These are phyloP conservation scores for Scedosporium dehoogii DNA, from an alignment of 2,329 filamentous ascomycete genomes.

Conservation along the genomic window DNA sequence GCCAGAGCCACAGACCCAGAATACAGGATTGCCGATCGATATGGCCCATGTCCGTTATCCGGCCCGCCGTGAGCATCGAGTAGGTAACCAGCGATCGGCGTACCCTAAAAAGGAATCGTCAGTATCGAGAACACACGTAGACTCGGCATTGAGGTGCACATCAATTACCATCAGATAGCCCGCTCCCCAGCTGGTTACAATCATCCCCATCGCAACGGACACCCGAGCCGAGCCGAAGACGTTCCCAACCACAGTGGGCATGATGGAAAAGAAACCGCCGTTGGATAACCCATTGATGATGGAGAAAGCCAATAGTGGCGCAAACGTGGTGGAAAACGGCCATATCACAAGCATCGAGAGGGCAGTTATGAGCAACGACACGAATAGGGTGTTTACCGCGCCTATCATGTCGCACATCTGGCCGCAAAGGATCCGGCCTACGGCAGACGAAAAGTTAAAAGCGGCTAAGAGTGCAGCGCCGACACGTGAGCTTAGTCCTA, in stretches of 20 bases:
- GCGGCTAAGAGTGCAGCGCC: conserved; percentile 50
- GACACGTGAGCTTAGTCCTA: conserved; percentile 39
- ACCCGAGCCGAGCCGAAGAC: conserved; percentile 46
- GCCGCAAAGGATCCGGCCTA: conserved; percentile 46
- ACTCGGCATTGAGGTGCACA: no score
- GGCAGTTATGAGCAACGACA: conserved; percentile 39
- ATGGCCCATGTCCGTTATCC: no score
- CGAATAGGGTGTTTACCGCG: conserved; percentile 42
- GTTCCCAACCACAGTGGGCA: conserved; percentile 52
- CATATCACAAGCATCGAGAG: conserved; percentile 51
- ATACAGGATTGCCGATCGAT: no score
- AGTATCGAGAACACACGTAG: no score
- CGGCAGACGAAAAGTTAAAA: conserved; percentile 50
- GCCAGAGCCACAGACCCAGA: no score
- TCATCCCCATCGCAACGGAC: conserved; percentile 50
- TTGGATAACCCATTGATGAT: conserved; percentile 51
- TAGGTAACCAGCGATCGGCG: no score
- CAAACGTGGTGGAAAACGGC: conserved; percentile 46
- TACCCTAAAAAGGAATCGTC: no score
- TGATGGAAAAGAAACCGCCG: conserved; percentile 53
- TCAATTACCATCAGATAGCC: conserved; percentile 44
- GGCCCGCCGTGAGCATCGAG: no score
- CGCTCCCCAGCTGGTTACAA: conserved; percentile 48
- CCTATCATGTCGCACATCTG: conserved; percentile 43
- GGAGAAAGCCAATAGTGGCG: conserved; percentile 44